Base-by-base conservation (phyloP, 768 basidiomycete genomes). In the Peribolospora kevripleyi region DNA sequence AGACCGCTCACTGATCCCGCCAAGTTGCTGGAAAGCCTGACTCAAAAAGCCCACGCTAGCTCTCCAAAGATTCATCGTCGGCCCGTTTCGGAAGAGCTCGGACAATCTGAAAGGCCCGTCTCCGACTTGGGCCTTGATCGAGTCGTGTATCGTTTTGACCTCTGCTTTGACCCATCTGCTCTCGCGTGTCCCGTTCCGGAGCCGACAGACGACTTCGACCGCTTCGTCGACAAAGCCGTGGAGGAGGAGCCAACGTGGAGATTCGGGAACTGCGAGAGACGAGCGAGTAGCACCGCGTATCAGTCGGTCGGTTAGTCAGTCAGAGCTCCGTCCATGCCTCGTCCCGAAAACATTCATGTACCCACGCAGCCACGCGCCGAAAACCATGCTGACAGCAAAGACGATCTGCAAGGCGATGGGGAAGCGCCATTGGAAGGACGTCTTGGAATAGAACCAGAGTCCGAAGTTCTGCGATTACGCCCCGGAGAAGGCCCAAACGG, bases 11-110 rank as follows among this genome's bases (percentile, higher is more conserved):
- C 6, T 79, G 65, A 78, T 77, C 5, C 78, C 78, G 4, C 75
- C 75, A 40, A 80, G 77, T 68, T 80, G 79, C 63, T 80, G 77
- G 69, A 79, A 79, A 62, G 76, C 76, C 60, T 80, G 79, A 50
- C 73, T 73, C 51, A 73, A 25, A 25, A 25, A 25, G 25, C 25
- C 1, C 25, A 25, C 25, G 25, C 25, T 25, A 25, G 25, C 25
- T 25, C 25, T 25, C 25, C 25, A 25, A 25, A 25, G 25, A 25
- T 25, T 25, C 25, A 25, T 25, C 25, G 25, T 25, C 1, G 25
- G 25, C 25, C 25, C 25, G 25, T 25, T 25, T 25, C 25, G 25
- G 25, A 25, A 25, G 25, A 25, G 25, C 25, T 25, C 25, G 25
- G 25, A 25, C 25, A 25, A 1, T 25, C 25, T 25, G 25, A 25